Base-by-base conservation (phyloP, 2,329 filamentous ascomycete genomes). In the Teratosphaeriaceae sp. region DNA sequence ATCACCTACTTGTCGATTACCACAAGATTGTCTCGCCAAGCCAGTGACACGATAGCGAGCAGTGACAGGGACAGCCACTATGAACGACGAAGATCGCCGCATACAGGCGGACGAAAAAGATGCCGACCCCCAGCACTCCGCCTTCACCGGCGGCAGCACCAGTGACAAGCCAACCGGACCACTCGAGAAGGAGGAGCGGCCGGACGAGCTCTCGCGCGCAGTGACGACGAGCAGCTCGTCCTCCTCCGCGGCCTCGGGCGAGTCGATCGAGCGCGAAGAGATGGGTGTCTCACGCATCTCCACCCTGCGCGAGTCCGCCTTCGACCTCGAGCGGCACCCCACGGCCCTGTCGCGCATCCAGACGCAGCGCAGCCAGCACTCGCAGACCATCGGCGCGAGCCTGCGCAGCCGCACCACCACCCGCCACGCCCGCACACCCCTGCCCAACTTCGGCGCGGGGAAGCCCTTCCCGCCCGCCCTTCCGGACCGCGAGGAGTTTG, bases 291-390 rank as follows among this genome's bases (percentile, higher is more conserved):
- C 75, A 56, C 73, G 80, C 40, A 60, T 79, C n/a, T 72, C 79
- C 4, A 86, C 82, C 3, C 73, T 80, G 49, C 67, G 70, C 53
- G 82, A 85, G 56, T 55, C 60, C 11, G 47, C 52, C 6, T 49
- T 48, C 22, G 61, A 62, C 29, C 71, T 85, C 27, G 82, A 85
- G 60, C 71, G 80, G 45, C 75, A 85, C 51, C 75, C 76, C 21
- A 85, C 82, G n/a, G 80, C 76, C 42, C 69, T 88, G 46, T 79
- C 75, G 58, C 76, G 84, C 29, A 86, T 88, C 50, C 75, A 82
- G 37, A 88, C 84, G 4, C 74, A 76, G 18, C 68, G 76, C 42
- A 83, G 76, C 52, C 84, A 88, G 61, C 83, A 87, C 61, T 76
- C 71, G 50, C 74, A 67, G 40, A 88, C 84, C 3, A 82, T 88